These are phyloP conservation scores for Pestalotiopsis sp. DNA, from an alignment of 2,329 filamentous ascomycete genomes.

Conservation along the genomic window DNA sequence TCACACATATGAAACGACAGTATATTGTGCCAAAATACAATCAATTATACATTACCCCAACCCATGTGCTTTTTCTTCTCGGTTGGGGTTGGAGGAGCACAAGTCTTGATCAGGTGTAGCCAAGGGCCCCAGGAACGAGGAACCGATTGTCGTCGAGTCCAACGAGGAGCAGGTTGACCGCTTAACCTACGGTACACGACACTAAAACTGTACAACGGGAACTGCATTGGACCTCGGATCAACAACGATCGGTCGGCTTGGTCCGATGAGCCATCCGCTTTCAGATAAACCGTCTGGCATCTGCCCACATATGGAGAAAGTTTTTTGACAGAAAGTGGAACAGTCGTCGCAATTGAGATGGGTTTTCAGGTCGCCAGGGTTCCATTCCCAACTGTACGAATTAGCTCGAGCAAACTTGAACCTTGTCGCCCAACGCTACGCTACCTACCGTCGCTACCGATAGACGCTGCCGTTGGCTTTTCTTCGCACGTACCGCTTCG, in stretches of 20 bases:
- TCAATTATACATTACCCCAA: background rate
- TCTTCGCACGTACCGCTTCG: background rate
- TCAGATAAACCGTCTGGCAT: constrained; percentile 1
- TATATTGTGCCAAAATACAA: background rate
- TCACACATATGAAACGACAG: constrained; percentile 6
- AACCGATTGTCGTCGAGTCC: background rate
- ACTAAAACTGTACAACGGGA: background rate
- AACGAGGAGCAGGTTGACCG: background rate
- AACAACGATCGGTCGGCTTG: background rate
- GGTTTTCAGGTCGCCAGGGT: background rate
- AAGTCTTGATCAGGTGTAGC: too few relatives aligned
- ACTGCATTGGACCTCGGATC: background rate
- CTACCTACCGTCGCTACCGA: background rate
- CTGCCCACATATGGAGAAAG: constrained; percentile 3
- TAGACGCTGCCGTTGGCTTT: background rate
- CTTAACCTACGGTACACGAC: background rate
- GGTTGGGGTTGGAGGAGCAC: background rate
- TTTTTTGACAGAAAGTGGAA: constrained; percentile 7
- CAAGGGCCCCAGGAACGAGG: background rate
- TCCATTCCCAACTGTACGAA: background rate
- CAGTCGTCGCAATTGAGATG: constrained; percentile 9
- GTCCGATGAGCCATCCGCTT: background rate
- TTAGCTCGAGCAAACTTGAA: background rate
- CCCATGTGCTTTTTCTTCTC: background rate
- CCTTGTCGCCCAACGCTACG: background rate